phyloP scores from a whole-genome alignment of 1,284 basidiomycete genomes.

The Malassezia nana region DNA sequence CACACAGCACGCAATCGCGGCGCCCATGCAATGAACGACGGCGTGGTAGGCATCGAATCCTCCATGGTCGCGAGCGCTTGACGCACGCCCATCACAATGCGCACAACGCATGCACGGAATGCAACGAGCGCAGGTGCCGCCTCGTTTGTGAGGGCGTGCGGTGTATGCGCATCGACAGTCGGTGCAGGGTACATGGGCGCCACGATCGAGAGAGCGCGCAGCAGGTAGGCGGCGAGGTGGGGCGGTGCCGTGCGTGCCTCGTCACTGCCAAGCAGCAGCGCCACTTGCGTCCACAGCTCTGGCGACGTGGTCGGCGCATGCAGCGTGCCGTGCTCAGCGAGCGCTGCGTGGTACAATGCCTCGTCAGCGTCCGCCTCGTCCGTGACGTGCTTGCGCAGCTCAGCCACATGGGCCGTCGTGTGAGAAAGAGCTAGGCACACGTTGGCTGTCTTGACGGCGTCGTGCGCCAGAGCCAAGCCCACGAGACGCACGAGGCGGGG shows the following conservation, averaged over 20 bases:
- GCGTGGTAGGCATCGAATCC: not conserved
- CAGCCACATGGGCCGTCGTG: not conserved
- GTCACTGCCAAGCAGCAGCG: slow-evolving; percentile 2
- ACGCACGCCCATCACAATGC: slow-evolving; percentile 1
- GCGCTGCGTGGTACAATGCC: not conserved
- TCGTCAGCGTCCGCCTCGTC: not conserved
- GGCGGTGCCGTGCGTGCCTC: not conserved
- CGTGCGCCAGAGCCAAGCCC: slow-evolving; percentile 9
- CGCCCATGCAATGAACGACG: not conserved
- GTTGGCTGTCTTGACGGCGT: slow-evolving; percentile 10
- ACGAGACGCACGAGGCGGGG: slow-evolving; percentile 6
- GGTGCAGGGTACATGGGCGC: slow-evolving; percentile 15
- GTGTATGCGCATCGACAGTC: not conserved
- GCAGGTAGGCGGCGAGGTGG: slow-evolving; percentile 3
- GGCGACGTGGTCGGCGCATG: not conserved
- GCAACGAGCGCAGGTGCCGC: not conserved
- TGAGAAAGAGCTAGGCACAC: slow-evolving; percentile 1
- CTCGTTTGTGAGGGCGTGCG: not conserved
- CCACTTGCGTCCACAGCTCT: slow-evolving; percentile 7
- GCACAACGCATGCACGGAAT: not conserved
- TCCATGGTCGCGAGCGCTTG: slow-evolving; percentile 3
- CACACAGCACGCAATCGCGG: not conserved
- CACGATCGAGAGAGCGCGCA: slow-evolving; percentile 3
- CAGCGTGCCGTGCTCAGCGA: not conserved
- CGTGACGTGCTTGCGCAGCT: not conserved